These are phyloP conservation scores for Plasmodium sp. DNA, from an alignment of 169 alveolate genomes.

Conservation along the genomic window DNA sequence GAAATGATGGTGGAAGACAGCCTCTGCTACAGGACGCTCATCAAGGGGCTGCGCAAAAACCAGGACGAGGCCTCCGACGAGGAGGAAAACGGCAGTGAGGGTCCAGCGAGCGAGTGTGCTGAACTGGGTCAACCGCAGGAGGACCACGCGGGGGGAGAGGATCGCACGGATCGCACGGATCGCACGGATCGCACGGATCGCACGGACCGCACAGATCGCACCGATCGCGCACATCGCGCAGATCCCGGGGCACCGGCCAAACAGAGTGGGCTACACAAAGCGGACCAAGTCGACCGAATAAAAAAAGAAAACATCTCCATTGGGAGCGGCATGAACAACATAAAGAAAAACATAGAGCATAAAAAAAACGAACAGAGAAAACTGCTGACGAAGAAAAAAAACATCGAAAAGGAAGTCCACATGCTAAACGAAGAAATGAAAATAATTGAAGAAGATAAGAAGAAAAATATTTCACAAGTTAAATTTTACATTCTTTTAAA, in stretches of 20 bases:
- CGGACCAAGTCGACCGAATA: conserved; percentile 29
- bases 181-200: too few species aligned
- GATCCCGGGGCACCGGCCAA: background rate
- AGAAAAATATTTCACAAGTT: conserved; percentile 50
- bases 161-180: too few species aligned
- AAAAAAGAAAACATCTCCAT: conserved; percentile 12
- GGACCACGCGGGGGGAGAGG: background rate
- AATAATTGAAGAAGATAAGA: conserved; percentile 56
- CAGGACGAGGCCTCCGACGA: conserved; percentile 16
- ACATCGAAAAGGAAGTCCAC: conserved; percentile 46
- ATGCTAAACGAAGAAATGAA: conserved; percentile 52
- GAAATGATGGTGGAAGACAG: conserved; percentile 21
- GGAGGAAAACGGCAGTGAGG: background rate
- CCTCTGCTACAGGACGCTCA: background rate
- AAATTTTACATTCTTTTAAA: conserved; percentile 33
- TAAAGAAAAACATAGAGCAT: conserved; percentile 36
- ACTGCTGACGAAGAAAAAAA: conserved; percentile 24
- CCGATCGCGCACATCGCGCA: too few species aligned
- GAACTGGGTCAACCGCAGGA: background rate
- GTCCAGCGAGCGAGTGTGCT: background rate
- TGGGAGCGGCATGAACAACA: conserved; percentile 17
- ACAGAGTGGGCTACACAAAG: background rate
- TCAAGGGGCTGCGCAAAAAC: conserved; percentile 11
- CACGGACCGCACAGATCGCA: too few species aligned
- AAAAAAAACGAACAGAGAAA: conserved; percentile 65